Conservation (phyloP, 1,284 basidiomycete genomes). For the Ustilago trichophora region DNA sequence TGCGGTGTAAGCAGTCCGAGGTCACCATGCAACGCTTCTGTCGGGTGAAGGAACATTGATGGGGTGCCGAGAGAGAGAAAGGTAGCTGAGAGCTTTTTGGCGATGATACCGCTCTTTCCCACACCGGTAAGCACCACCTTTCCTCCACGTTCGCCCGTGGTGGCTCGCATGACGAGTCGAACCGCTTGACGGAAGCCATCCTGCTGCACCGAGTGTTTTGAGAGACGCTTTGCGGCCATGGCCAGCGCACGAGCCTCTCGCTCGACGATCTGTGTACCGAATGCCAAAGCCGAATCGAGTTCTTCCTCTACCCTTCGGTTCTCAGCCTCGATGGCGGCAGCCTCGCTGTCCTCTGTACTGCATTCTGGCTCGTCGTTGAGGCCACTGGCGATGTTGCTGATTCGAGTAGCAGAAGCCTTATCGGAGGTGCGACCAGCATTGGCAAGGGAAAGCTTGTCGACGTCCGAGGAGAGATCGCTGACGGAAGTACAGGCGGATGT, state of each 20-base stretch:
- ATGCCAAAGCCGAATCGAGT: constrained; percentile 37
- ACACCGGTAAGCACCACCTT: constrained; percentile 68
- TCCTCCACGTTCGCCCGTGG: constrained; percentile 54
- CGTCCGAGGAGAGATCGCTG: constrained; percentile 37
- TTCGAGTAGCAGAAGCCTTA: too few species aligned
- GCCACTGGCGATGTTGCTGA: too few species aligned
- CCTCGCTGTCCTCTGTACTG: constrained; percentile 25
- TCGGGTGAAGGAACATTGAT: constrained; percentile 66
- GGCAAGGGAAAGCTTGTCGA: constrained; percentile 23
- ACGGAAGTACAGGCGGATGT: constrained; percentile 43
- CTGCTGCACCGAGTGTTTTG: constrained; percentile 29
- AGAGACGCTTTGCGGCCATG: constrained; percentile 40
- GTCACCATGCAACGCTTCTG: constrained; percentile 68
- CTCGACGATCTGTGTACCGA: constrained; percentile 40
- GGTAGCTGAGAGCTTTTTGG: constrained; percentile 58
- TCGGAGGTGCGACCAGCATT: background rate
- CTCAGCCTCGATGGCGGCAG: constrained; percentile 33
- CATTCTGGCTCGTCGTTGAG: constrained; percentile 16
- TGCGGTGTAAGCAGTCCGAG: constrained; percentile 66
- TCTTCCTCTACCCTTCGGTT: constrained; percentile 32
- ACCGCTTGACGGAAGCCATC: constrained; percentile 49
- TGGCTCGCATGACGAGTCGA: constrained; percentile 44
- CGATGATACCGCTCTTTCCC: constrained; percentile 67
- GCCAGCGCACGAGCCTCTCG: constrained; percentile 45
- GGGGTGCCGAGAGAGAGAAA: constrained; percentile 65